These are phyloP conservation scores for Talinum fruticosum DNA, from an alignment of 148 eudicot genomes.

Conservation along the genomic window DNA sequence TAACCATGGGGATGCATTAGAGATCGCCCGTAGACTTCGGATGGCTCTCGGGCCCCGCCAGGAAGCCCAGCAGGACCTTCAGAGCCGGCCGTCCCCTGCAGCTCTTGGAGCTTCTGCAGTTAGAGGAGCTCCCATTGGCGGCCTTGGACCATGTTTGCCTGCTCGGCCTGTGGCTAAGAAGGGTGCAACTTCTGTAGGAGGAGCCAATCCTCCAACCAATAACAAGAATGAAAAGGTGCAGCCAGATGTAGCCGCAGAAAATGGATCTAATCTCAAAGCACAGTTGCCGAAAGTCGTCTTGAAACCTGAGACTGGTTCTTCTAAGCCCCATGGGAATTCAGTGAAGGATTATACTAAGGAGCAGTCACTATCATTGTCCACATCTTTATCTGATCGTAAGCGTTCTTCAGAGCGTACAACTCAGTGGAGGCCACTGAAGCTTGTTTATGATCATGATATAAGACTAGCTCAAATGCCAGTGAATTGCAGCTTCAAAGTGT, in stretches of 20 bases:
- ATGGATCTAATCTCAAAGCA: slow-evolving; percentile 52
- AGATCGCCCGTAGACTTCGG: slow-evolving; percentile 54
- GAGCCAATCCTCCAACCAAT: slow-evolving; percentile 28
- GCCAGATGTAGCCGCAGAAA: slow-evolving; percentile 39
- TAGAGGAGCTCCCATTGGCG: slow-evolving; percentile 74
- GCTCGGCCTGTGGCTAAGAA: slow-evolving; percentile 78
- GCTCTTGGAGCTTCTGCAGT: slow-evolving; percentile 94
- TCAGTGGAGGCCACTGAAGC: slow-evolving; percentile 75
- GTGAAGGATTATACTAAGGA: slow-evolving; percentile 42
- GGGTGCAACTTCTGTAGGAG: slow-evolving; percentile 29
- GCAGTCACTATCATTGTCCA: slow-evolving; percentile 16
- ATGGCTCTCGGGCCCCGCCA: slow-evolving; percentile 52
- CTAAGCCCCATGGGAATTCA: slow-evolving; percentile 32
- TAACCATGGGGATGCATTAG: slow-evolving; percentile 72
- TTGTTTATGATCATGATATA: slow-evolving; percentile 91
- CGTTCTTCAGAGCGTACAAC: slow-evolving; percentile 25
- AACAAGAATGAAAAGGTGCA: slow-evolving; percentile 51
- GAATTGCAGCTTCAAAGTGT: slow-evolving; percentile 60
- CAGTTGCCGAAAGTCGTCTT: slow-evolving; percentile 59
- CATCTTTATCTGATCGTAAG: slow-evolving; percentile 18
- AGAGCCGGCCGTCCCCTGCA: slow-evolving; percentile 83
- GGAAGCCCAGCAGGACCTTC: slow-evolving; percentile 74
- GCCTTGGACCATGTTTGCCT: slow-evolving; percentile 89
- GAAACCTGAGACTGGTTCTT: slow-evolving; percentile 62
- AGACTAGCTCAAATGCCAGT: slow-evolving; percentile 84